phyloP scores from a whole-genome alignment of 257 asterid species.

The Plantago major region DNA sequence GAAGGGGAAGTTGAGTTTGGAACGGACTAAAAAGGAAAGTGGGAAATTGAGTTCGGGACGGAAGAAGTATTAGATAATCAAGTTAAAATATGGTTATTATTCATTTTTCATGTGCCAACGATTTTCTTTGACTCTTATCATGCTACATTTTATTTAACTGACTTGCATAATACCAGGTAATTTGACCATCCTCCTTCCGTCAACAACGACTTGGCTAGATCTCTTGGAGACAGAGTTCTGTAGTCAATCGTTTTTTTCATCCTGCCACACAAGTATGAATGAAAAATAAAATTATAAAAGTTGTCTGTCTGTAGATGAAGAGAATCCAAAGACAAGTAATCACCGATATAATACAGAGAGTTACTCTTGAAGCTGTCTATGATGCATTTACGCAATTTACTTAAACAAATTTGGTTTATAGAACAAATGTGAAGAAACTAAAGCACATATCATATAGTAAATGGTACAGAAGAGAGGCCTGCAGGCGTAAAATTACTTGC shows the following conservation, averaged over 20 bases:
- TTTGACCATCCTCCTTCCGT: constrained; percentile 83
- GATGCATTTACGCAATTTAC: background rate
- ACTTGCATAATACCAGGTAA: constrained; percentile 50
- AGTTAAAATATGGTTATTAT: background rate
- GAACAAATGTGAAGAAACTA: background rate
- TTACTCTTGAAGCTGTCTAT: background rate
- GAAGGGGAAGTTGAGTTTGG: too few species aligned
- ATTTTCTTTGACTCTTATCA: background rate
- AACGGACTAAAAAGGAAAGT: too few species aligned
- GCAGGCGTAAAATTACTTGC: background rate
- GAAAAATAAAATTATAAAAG: background rate
- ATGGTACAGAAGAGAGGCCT: background rate
- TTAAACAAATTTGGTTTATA: background rate
- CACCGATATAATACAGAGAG: background rate
- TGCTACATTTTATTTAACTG: constrained; percentile 9
- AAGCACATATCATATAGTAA: background rate
- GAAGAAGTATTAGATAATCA: constrained; percentile 1
- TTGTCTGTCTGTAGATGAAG: constrained; percentile 19
- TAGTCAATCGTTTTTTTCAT: constrained; percentile 59
- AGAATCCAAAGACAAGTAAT: background rate
- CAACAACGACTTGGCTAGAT: constrained; percentile 74
- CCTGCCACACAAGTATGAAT: constrained; percentile 27
- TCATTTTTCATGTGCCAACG: too few species aligned
- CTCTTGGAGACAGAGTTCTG: constrained; percentile 64
- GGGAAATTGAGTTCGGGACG: too few species aligned